Evolutionary conservation across 352 stramenopile species (phyloP).

Genomic region (Phytophthora europaea): DNA sequence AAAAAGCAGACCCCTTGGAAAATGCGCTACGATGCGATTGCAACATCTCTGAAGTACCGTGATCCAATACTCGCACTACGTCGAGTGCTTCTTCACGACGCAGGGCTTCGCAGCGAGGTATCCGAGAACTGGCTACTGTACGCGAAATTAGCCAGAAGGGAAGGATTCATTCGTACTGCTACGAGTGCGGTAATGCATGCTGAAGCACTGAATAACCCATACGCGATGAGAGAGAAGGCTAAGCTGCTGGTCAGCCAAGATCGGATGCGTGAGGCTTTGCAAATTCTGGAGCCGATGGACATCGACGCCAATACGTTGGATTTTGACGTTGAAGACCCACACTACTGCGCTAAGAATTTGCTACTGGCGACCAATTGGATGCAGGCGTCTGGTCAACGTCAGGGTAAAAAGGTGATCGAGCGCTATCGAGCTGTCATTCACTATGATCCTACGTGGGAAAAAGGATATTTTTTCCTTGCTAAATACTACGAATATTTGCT

Average conservation of each 20-base stretch:
- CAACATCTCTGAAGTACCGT: slow-evolving; percentile 84
- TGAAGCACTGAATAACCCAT: slow-evolving; percentile 78
- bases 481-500: slow-evolving; percentile 95
- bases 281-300: slow-evolving; percentile 84
- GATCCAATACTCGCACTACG: slow-evolving; percentile 87
- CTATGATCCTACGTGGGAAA: slow-evolving; percentile 95
- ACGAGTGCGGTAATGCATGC: slow-evolving; percentile 90
- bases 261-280: slow-evolving; percentile 86
- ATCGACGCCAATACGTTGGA: slow-evolving; percentile 82
- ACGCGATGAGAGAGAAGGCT: slow-evolving; percentile 80
- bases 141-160: slow-evolving; percentile 85
- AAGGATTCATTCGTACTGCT: slow-evolving; percentile 84
- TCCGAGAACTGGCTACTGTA: slow-evolving; percentile 87
- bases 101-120: slow-evolving; percentile 69
- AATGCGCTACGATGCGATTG: slow-evolving; percentile 72
- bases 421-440: slow-evolving; percentile 96
- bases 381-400: slow-evolving; percentile 94
- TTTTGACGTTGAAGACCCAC: slow-evolving; percentile 78
- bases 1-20: slow-evolving; percentile 75
- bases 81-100: slow-evolving; percentile 79
- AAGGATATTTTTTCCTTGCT: slow-evolving; percentile 92
- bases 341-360: slow-evolving; percentile 88
- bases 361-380: slow-evolving; percentile 97
- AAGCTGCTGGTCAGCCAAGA: slow-evolving; percentile 87
- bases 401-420: slow-evolving; percentile 94